A percentile compares a stretch with the other conserved stretches of the same genome.
These are phyloP conservation scores for Cicer arietinum DNA, from an alignment of 306 rosid species.

Conservation along the genomic window DNA sequence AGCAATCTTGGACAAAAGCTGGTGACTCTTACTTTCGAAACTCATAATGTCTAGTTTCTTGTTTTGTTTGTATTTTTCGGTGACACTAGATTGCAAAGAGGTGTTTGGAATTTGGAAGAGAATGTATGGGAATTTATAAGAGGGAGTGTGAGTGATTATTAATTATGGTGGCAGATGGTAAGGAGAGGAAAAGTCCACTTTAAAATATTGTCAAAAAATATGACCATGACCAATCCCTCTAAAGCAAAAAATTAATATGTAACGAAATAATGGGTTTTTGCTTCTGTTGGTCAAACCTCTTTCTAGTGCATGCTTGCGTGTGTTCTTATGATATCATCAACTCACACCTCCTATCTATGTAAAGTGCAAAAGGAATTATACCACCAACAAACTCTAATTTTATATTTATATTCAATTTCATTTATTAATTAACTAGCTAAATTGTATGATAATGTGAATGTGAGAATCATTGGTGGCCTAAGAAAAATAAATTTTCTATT, in stretches of 20 bases:
- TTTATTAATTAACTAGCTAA: background rate
- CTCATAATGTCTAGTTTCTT: slow-evolving; percentile 39
- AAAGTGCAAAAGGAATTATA: background rate
- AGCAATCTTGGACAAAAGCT: slow-evolving; percentile 71
- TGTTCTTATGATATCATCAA: background rate
- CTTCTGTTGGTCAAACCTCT: slow-evolving; percentile 51
- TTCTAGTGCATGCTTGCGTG: slow-evolving; percentile 55
- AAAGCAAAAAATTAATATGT: background rate
- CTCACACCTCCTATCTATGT: slow-evolving; percentile 10
- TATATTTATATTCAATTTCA: background rate
- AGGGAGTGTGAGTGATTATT: background rate
- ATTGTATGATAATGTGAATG: no score
- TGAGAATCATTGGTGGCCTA: no score
- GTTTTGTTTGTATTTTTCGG: background rate
- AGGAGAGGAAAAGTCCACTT: slow-evolving; percentile 41
- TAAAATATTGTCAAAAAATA: slow-evolving; percentile 36
- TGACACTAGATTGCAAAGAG: slow-evolving; percentile 7
- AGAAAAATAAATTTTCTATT: no score
- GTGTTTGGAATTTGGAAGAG: slow-evolving; percentile 18
- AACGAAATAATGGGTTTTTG: background rate
- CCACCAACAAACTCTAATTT: background rate
- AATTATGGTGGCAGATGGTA: background rate
- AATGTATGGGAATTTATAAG: slow-evolving; percentile 39
- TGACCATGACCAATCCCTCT: slow-evolving; percentile 5
- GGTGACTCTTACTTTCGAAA: slow-evolving; percentile 32